Evolutionary conservation across 2,329 filamentous ascomycete genomes (phyloP).

Genomic region (Neopestalotiopsis rosae): DNA sequence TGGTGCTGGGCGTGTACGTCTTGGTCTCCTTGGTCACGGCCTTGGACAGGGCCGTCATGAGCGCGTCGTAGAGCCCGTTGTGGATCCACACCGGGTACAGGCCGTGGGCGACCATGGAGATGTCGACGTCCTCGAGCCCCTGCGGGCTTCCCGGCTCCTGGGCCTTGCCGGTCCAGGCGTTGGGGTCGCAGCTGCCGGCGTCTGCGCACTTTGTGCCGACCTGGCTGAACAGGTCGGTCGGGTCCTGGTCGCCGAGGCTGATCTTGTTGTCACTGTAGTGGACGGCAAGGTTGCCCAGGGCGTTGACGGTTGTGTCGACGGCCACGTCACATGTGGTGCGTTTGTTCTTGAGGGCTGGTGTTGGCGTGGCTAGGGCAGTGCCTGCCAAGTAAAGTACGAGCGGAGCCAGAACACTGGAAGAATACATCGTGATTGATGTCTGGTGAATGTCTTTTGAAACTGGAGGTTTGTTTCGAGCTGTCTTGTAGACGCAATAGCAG

Average conservation of each 20-base stretch:
- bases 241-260: conserved; percentile 3
- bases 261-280: conserved; percentile 9
- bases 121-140: not conserved
- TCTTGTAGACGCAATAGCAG: not conserved
- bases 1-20: conserved; percentile 3
- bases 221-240: not conserved
- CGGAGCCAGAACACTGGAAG: not conserved
- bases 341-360: not conserved
- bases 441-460: not conserved
- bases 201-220: not conserved
- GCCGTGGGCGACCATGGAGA: conserved; percentile 8
- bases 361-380: not conserved
- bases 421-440: not conserved
- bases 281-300: not conserved
- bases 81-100: not conserved
- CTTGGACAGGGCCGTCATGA: conserved; percentile 7
- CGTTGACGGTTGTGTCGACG: not conserved
- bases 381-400: not conserved
- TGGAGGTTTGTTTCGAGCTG: not conserved
- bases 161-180: conserved; percentile 3
- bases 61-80: conserved; percentile 1
- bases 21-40: not conserved
- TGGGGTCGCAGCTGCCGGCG: conserved; percentile 1
- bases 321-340: not conserved
- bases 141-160: not conserved